A percentile compares a stretch with the other conserved stretches of the same genome.
Evolutionary conservation across 345 rosid species (phyloP).

Genomic region (Aquilaria sinensis): DNA sequence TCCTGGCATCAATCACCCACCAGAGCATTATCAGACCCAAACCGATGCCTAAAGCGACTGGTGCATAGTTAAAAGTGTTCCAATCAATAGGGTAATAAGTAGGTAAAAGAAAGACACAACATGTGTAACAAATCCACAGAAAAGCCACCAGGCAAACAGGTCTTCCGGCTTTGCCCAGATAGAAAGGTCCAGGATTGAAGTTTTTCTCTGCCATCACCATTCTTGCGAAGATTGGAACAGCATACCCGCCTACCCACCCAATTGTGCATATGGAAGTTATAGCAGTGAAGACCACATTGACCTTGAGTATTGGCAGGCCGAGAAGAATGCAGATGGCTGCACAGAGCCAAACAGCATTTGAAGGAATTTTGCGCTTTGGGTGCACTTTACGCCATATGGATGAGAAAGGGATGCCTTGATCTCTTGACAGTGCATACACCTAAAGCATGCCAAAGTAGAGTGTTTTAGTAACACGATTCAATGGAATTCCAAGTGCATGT

Average conservation of each 20-base stretch:
- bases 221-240: constrained; percentile 53
- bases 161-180: constrained; percentile 47
- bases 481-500: no score
- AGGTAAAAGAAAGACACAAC: constrained; percentile 51
- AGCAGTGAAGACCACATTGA: constrained; percentile 51
- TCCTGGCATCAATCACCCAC: constrained; percentile 50
- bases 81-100: constrained; percentile 42
- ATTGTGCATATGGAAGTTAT: constrained; percentile 57
- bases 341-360: constrained; percentile 64
- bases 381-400: constrained; percentile 47
- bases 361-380: constrained; percentile 51
- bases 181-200: constrained; percentile 55
- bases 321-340: constrained; percentile 49
- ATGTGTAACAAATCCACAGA: constrained; percentile 63
- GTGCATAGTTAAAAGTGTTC: constrained; percentile 55
- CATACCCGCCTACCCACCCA: constrained; percentile 66
- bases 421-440: constrained; percentile 60
- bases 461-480: no score
- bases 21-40: constrained; percentile 45
- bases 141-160: constrained; percentile 47
- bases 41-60: constrained; percentile 38
- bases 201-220: constrained; percentile 53
- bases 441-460: constrained; percentile 4
- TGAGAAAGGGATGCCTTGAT: constrained; percentile 48
- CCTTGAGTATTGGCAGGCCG: constrained; percentile 50